Base-by-base conservation (phyloP, 2,329 filamentous ascomycete genomes). In the Sclerotinia glacialis region DNA sequence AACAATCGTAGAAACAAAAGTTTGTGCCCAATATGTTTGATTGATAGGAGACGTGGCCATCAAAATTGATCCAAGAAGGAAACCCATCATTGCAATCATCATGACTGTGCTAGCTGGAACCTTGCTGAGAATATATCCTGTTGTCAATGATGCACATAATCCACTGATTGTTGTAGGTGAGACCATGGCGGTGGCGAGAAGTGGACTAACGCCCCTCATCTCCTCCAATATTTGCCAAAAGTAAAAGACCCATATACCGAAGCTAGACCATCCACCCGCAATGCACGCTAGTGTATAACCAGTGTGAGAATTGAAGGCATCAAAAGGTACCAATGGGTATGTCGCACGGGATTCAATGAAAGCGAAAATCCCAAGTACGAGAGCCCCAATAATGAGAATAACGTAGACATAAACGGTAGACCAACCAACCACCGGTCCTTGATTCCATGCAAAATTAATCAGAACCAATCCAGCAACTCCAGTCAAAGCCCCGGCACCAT, bases 21-120 rank as follows among this genome's bases (percentile, higher is more conserved):
- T 80, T 69, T 88, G 83, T 23, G 79, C 79, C 88, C 88, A 91
- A 77, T 90, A 91, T 0, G 78, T 82, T 44, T 74, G 73, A 3
- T 66, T 26, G 5, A 73, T 64, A 1, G 73, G 73, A 9, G 58
- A 58, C 0, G 71, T 73, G 11, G 71, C 71, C 5, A 73, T 56
- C 21, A 74, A 63, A 5, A 73, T 68, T 16, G 73, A 76, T 6
- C 81, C 81, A 9, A 78, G 67, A 11, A 78, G 76, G 72, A 83
- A 83, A 0, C 78, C 77, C 28, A 67, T 31, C 69, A 75, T 69
- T 23, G 72, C 64, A 34, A 77, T 70, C 55, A 78, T 71, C 74
- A 80, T 80, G 5, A 79, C 75, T 37, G 75, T 69, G 18, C 73
- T 72, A 1, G 75, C 71, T 37, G 72, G 69, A 5, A 78, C 47